Conservation (phyloP, 140 eudicot genomes). For the Stevia rebaudiana region DNA sequence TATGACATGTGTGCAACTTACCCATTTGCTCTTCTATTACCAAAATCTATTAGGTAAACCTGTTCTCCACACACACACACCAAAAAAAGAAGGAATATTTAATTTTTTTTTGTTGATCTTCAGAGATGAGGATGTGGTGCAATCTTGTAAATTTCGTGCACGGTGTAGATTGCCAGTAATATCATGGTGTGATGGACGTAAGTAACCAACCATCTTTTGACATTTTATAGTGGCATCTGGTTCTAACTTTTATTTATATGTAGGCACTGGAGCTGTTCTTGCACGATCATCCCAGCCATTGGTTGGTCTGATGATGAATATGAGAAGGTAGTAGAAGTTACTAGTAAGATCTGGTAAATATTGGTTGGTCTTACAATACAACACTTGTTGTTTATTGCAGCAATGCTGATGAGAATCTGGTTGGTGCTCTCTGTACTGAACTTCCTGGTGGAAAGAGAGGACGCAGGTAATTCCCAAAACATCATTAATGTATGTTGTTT, state of each 20-base stretch:
- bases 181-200: constrained; percentile 88
- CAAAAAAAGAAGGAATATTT: background rate
- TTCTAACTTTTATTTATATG: constrained; percentile 10
- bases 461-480: constrained; percentile 43
- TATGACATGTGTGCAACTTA: constrained; percentile 80
- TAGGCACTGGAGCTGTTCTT: constrained; percentile 89
- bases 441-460: constrained; percentile 51
- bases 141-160: constrained; percentile 94
- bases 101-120: constrained; percentile 21
- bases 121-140: constrained; percentile 86
- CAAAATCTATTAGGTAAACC: constrained; percentile 68
- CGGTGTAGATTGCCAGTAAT: constrained; percentile 85
- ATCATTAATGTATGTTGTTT: too few species aligned
- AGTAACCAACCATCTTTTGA: constrained; percentile 13
- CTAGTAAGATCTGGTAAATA: constrained; percentile 9
- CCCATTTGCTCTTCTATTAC: constrained; percentile 82
- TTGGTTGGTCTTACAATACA: background rate
- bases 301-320: constrained; percentile 99
- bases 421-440: constrained; percentile 80
- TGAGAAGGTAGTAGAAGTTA: constrained; percentile 67
- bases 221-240: constrained; percentile 3
- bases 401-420: constrained; percentile 92
- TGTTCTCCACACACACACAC: background rate
- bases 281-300: constrained; percentile 98
- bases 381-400: constrained; percentile 59